Evolutionary conservation across 2,329 filamentous ascomycete genomes (phyloP).

Genomic region (Botrytis pseudocinerea): DNA sequence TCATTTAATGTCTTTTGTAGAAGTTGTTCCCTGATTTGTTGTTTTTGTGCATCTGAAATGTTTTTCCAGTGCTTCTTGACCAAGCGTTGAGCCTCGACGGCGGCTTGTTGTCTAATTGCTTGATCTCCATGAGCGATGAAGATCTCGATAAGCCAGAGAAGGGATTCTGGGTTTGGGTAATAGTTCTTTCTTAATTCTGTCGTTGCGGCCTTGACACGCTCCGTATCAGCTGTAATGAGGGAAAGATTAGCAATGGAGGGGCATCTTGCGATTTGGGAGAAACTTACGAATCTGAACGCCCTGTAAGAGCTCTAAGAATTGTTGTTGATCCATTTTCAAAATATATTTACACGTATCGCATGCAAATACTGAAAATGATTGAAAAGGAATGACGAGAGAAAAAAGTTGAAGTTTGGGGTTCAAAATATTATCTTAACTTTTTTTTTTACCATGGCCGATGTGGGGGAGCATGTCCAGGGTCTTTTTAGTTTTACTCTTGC

Average conservation of each 20-base stretch:
- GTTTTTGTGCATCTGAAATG: slow-evolving; percentile 73
- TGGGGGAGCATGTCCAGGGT: not conserved
- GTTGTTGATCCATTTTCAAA: slow-evolving; percentile 70
- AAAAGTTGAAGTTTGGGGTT: not conserved
- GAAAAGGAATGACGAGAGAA: slow-evolving; percentile 4
- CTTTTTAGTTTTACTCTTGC: not conserved
- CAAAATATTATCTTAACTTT: not conserved
- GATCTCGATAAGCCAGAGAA: slow-evolving; percentile 85
- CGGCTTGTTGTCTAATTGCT: slow-evolving; percentile 77
- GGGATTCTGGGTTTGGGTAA: slow-evolving; percentile 81
- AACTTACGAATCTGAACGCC: slow-evolving; percentile 82
- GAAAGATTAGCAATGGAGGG: slow-evolving; percentile 31
- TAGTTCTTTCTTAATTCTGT: slow-evolving; percentile 89
- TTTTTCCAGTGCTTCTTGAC: slow-evolving; percentile 83
- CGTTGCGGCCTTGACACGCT: slow-evolving; percentile 86
- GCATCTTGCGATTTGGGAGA: slow-evolving; percentile 8
- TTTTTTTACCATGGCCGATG: not conserved
- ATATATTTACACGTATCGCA: slow-evolving; percentile 12
- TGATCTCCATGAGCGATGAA: slow-evolving; percentile 71
- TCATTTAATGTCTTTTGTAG: slow-evolving; percentile 83
- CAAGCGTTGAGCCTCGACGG: slow-evolving; percentile 83
- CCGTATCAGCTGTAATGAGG: slow-evolving; percentile 70
- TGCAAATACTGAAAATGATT: slow-evolving; percentile 15
- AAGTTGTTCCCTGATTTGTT: slow-evolving; percentile 76
- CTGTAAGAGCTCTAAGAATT: slow-evolving; percentile 84